phyloP scores from a whole-genome alignment of 306 rosid genomes.

The Prunus mongolica region DNA sequence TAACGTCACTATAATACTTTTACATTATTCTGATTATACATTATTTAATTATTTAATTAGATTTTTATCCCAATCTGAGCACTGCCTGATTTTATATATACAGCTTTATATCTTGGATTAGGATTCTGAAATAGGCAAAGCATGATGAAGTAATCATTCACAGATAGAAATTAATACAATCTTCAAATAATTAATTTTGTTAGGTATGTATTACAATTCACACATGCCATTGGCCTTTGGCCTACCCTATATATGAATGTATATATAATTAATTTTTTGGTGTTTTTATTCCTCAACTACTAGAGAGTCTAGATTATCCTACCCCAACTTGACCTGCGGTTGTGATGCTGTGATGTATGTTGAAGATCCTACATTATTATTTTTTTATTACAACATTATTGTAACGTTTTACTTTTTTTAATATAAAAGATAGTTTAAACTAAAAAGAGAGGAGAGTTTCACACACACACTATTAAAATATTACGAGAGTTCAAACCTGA shows the following conservation, averaged over 20 bases:
- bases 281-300: neutral
- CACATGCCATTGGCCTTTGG: neutral
- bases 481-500: accelerated
- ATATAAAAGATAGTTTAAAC: too few species aligned
- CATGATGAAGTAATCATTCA: neutral
- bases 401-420: neutral
- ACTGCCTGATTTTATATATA: neutral
- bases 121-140: neutral
- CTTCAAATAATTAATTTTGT: neutral
- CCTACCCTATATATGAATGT: neutral
- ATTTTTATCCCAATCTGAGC: neutral
- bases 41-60: neutral
- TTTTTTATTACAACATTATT: neutral
- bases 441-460: too few species aligned
- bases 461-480: too few species aligned
- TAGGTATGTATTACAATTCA: neutral
- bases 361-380: neutral
- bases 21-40: neutral
- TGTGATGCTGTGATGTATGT: neutral
- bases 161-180: neutral
- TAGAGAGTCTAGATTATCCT: neutral
- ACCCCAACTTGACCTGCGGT: neutral
- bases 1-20: slow-evolving; percentile 1
- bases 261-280: neutral
- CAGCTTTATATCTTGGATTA: neutral